Conservation (phyloP, 2,329 filamentous ascomycete species). For the Venturia pyrina region DNA sequence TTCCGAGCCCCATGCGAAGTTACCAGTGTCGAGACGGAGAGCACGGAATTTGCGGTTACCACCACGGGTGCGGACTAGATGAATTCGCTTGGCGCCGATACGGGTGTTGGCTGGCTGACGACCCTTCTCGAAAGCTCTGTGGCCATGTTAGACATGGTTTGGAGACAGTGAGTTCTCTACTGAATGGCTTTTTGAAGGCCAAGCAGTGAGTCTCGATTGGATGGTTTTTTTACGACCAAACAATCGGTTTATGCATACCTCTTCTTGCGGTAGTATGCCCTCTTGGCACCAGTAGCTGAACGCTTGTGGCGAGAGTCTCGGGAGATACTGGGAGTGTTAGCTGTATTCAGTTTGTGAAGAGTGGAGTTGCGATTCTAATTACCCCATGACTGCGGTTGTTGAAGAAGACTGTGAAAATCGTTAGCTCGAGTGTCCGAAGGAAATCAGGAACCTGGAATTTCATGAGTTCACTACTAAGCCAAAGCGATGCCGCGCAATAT, state of each 20-base stretch:
- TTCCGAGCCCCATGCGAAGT: conserved; percentile 99
- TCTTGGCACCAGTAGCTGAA: conserved; percentile 94
- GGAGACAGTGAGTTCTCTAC: background rate
- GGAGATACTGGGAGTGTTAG: conserved; percentile 67
- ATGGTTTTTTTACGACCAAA: conserved; percentile 45
- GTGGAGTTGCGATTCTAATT: conserved; percentile 21
- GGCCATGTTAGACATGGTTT: conserved; percentile 39
- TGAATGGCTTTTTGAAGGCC: conserved; percentile 12
- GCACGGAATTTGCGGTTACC: conserved; percentile 99
- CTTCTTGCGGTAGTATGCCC: conserved; percentile 49
- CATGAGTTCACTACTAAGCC: background rate
- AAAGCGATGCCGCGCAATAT: conserved; percentile 2
- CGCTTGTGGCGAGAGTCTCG: conserved; percentile 99
- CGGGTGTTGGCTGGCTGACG: conserved; percentile 99
- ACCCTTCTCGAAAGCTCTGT: conserved; percentile 99
- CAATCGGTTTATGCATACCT: conserved; percentile 47
- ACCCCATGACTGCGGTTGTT: conserved; percentile 44
- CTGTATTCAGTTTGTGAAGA: conserved; percentile 13
- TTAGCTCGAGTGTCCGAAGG: background rate
- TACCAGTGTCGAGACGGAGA: conserved; percentile 95
- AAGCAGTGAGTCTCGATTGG: conserved; percentile 52
- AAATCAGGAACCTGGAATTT: no score
- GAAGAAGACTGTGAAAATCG: conserved; percentile 19
- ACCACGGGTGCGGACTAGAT: conserved; percentile 92
- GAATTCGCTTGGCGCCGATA: conserved; percentile 94